Base-by-base conservation (phyloP, 768 basidiomycete species). In the Termitomyces sp. region DNA sequence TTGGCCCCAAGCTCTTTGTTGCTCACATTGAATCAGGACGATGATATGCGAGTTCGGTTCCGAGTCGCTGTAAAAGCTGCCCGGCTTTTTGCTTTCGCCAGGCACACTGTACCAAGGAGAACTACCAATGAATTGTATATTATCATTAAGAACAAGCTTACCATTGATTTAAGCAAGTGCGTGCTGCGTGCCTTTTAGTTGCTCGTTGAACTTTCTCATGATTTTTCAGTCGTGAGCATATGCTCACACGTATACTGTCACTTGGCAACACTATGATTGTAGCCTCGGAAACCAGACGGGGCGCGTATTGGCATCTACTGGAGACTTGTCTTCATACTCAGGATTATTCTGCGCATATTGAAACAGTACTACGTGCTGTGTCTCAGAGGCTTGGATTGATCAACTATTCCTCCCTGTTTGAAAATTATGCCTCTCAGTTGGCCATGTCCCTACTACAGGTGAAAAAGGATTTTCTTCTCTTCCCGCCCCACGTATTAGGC, bases 271-370 rank as follows among this genome's bases (percentile, higher is more conserved):
- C 87, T 61, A 86, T 92, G 80, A 79, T 97, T 41, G 80, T 84
- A 18, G 89, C 86, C 65, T 87, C 92, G 1, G 79, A 81, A 1
- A 81, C 88, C 22, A 80, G 95, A 27, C 84, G 92, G 16, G 89
- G 86, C 4, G 81, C 93, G 1, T 94, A 96, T 66, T 94, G 89
- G 85, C 88, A 96, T 69, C 68, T 98, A 49, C 74, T 98, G 58
- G 93, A 95, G 68, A 81, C 82, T 6, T 82, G 81, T 69, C 63
- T 75, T 61, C 70, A 77, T 60, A 66, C 66, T 56, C 67, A 67
- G 58, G 64, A 52, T 53, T 81, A 80, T 59, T 64, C 70, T 20
- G 63, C 59, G 10, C 79, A 82, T 62, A 74, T 73, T 44, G 71
- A 77, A 70, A 74, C 78, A 8, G 75, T 89, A 39, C 73, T 98